phyloP scores from a whole-genome alignment of 1,284 basidiomycete genomes.

The Ganoderma lucidum region DNA sequence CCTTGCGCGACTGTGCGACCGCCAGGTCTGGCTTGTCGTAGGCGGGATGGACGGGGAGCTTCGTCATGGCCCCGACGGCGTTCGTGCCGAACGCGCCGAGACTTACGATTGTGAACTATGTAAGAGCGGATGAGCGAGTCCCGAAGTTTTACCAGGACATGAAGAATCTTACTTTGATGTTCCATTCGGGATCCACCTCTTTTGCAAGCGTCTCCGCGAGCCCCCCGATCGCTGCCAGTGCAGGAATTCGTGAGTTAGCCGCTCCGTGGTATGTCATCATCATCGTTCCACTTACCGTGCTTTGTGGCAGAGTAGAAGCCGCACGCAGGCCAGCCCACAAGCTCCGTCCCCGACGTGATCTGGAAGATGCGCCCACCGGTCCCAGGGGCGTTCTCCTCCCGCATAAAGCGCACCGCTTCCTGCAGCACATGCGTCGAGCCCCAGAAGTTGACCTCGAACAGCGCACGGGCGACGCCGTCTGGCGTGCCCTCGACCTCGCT shows the following conservation, averaged over 20 bases:
- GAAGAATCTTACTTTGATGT: slow-evolving; percentile 45
- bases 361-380: slow-evolving; percentile 45
- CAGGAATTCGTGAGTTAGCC: not conserved
- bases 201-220: slow-evolving; percentile 42
- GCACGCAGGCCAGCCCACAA: slow-evolving; percentile 34
- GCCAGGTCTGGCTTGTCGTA: slow-evolving; percentile 17
- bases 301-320: slow-evolving; percentile 46
- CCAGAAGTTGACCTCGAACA: slow-evolving; percentile 33
- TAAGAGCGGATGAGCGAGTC: not conserved
- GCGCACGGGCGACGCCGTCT: slow-evolving; percentile 27
- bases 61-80: slow-evolving; percentile 14
- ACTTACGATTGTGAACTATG: slow-evolving; percentile 20
- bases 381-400: slow-evolving; percentile 39
- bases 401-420: slow-evolving; percentile 33
- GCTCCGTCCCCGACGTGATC: slow-evolving; percentile 39
- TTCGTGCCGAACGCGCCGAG: slow-evolving; percentile 26
- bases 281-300: slow-evolving; percentile 33
- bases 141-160: not conserved
- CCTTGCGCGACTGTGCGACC: slow-evolving; percentile 13
- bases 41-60: slow-evolving; percentile 20
- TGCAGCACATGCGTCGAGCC: slow-evolving; percentile 35
- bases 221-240: slow-evolving; percentile 39
- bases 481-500: slow-evolving; percentile 41
- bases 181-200: slow-evolving; percentile 50
- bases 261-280: not conserved